phyloP scores from a whole-genome alignment of 176 grass and related monocot genomes.

The Elaeis guineensis region DNA sequence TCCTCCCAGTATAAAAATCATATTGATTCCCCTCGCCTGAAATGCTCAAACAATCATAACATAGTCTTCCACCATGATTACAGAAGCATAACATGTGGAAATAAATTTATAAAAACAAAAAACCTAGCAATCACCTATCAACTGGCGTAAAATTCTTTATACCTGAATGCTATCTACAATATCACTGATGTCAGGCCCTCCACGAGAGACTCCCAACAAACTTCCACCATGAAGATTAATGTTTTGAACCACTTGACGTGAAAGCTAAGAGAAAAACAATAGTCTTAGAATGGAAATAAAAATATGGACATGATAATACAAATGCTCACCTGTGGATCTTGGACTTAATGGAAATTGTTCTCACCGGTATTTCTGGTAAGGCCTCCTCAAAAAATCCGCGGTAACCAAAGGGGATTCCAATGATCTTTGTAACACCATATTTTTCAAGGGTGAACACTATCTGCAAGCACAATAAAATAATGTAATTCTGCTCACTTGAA shows the following conservation, averaged over 20 bases:
- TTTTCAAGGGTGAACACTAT: conserved; percentile 97
- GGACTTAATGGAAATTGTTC: conserved; percentile 19
- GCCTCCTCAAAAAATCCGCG: conserved; percentile 77
- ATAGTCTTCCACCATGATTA: no score
- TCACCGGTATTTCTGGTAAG: conserved; percentile 76
- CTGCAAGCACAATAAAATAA: conserved; percentile 36
- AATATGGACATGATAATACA: no score
- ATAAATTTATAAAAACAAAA: no score
- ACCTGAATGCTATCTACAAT: conserved; percentile 96
- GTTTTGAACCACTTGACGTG: conserved; percentile 79
- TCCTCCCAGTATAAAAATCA: conserved; percentile 93
- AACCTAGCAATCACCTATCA: no score
- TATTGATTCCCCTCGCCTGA: conserved; percentile 85
- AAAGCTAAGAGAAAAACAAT: conserved; percentile 40
- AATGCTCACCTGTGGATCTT: not conserved
- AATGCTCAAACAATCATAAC: not conserved
- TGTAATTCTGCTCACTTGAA: no score
- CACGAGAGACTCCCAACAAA: conserved; percentile 87
- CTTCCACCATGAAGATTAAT: conserved; percentile 97
- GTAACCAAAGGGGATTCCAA: conserved; percentile 86
- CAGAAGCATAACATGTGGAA: no score
- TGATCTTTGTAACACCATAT: conserved; percentile 95
- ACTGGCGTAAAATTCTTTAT: conserved; percentile 6
- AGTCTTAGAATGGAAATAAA: conserved; percentile 2
- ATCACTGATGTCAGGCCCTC: conserved; percentile 54